Evolutionary conservation across 768 basidiomycete species (phyloP).

Genomic region (Kondoa malvinella): DNA sequence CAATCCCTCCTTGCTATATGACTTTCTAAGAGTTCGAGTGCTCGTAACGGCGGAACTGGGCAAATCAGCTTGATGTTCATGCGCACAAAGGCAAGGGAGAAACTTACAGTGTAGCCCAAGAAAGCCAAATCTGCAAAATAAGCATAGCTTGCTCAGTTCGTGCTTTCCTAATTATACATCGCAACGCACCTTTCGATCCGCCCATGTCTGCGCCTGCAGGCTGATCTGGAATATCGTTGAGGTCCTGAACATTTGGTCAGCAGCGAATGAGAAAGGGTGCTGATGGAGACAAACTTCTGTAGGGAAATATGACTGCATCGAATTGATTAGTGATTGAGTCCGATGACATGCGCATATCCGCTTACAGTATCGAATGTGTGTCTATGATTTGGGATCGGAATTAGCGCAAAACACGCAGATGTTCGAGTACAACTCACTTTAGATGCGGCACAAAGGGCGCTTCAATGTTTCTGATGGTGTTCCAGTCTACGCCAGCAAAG

Average conservation of each 20-base stretch:
- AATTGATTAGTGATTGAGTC: conserved; percentile 30
- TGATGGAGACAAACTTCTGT: conserved; percentile 24
- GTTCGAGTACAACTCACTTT: conserved; percentile 16
- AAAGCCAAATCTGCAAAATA: conserved; percentile 13
- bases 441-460: conserved; percentile 93
- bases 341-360: neutral
- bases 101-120: conserved; percentile 24
- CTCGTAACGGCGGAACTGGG: neutral
- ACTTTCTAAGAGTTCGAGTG: neutral
- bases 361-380: conserved; percentile 5
- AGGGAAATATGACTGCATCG: conserved; percentile 34
- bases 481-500: conserved; percentile 91
- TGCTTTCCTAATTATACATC: neutral
- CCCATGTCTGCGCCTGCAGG: conserved; percentile 23
- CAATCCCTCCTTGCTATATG: too few species aligned
- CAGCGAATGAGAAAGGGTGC: neutral
- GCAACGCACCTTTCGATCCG: conserved; percentile 6
- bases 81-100: too few species aligned
- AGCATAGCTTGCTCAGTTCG: neutral
- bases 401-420: neutral
- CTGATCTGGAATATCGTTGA: conserved; percentile 36
- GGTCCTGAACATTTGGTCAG: conserved; percentile 29
- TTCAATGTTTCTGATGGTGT: conserved; percentile 66
- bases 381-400: neutral
- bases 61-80: neutral